Conservation (phyloP, 345 rosid genomes). For the Pelargonium nanum region DNA sequence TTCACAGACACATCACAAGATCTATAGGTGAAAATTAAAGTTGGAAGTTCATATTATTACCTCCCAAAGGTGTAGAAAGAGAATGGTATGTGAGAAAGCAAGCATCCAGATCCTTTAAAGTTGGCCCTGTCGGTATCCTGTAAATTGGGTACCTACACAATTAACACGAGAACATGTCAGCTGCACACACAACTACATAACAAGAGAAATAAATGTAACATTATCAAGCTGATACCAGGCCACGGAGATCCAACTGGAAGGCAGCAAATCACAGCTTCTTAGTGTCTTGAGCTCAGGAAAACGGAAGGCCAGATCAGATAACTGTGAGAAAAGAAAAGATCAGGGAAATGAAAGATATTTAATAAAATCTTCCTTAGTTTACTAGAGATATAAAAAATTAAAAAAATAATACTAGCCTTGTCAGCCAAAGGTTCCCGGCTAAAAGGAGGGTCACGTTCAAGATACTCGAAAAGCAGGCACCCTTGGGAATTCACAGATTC, state of each 20-base stretch:
- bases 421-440: slow-evolving; percentile 85
- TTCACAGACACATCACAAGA: slow-evolving; percentile 4
- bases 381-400: not conserved
- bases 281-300: slow-evolving; percentile 55
- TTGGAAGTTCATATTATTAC: slow-evolving; percentile 18
- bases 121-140: slow-evolving; percentile 85
- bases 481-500: slow-evolving; percentile 44
- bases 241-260: slow-evolving; percentile 86
- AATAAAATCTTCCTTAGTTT: not conserved
- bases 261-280: slow-evolving; percentile 62
- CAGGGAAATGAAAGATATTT: not conserved
- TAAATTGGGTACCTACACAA: slow-evolving; percentile 73
- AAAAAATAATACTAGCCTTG: slow-evolving; percentile 47
- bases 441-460: slow-evolving; percentile 71
- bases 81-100: slow-evolving; percentile 86
- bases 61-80: slow-evolving; percentile 45
- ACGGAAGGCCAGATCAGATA: slow-evolving; percentile 50
- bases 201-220: slow-evolving; percentile 1
- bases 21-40: slow-evolving; percentile 1
- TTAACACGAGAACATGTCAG: slow-evolving; percentile 7
- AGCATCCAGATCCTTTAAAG: slow-evolving; percentile 82
- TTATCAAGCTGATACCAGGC: slow-evolving; percentile 51
- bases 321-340: slow-evolving; percentile 25
- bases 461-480: slow-evolving; percentile 55
- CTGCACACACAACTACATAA: not conserved